Evolutionary conservation across 768 basidiomycete species (phyloP).

Genomic region (Pleurotus giganteus): DNA sequence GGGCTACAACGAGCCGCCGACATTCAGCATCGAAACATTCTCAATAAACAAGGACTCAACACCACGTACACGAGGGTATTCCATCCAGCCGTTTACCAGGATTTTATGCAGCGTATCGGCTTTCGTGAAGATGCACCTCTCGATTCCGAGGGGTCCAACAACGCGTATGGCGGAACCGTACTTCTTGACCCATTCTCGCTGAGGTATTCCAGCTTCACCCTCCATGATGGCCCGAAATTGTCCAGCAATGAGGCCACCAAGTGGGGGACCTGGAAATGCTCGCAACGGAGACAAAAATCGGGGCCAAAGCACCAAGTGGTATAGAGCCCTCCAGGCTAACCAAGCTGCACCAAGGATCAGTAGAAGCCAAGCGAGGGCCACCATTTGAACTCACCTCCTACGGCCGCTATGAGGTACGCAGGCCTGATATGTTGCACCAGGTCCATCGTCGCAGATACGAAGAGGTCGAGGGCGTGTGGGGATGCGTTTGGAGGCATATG

Average conservation of each 20-base stretch:
- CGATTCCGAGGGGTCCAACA: slow-evolving; percentile 44
- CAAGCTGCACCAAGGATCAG: too few relatives aligned
- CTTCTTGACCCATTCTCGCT: slow-evolving; percentile 44
- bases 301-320: slow-evolving; percentile 31
- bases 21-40: too few relatives aligned
- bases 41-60: too few relatives aligned
- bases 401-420: too few relatives aligned
- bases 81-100: slow-evolving; percentile 42
- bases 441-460: too few relatives aligned
- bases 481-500: too few relatives aligned
- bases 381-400: too few relatives aligned
- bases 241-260: slow-evolving; percentile 31
- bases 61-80: slow-evolving; percentile 38
- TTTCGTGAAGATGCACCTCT: slow-evolving; percentile 40
- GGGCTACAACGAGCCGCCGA: slow-evolving; percentile 36
- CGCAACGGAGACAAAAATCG: slow-evolving; percentile 35
- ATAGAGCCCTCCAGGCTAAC: slow-evolving; percentile 12
- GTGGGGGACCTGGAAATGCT: slow-evolving; percentile 34
- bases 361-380: too few relatives aligned
- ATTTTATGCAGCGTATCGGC: slow-evolving; percentile 44
- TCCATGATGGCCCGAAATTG: slow-evolving; percentile 35
- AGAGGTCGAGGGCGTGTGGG: too few relatives aligned
- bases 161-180: slow-evolving; percentile 42
- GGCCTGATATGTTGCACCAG: too few relatives aligned
- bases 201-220: slow-evolving; percentile 41